Evolutionary conservation across 805 yeast species (phyloP).

Genomic region (Myxozyma monticola): DNA sequence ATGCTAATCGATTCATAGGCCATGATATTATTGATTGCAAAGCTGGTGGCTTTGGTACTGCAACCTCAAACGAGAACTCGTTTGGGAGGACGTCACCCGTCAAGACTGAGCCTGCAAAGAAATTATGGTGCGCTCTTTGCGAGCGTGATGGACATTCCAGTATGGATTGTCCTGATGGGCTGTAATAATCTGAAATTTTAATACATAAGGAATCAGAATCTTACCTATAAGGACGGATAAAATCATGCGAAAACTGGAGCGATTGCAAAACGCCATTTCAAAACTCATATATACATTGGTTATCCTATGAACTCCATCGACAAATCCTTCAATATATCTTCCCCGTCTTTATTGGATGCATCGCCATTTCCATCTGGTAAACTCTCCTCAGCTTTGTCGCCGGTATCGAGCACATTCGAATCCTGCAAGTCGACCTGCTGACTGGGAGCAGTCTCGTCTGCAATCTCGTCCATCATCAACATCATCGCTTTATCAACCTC

Average conservation of each 20-base stretch:
- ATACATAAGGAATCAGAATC: too few species aligned
- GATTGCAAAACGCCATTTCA: too few species aligned
- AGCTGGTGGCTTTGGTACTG: conserved; percentile 6
- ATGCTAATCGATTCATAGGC: conserved; percentile 1
- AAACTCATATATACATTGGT: too few species aligned
- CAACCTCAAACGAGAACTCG: background rate
- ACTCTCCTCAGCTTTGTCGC: too few species aligned
- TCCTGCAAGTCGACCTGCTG: background rate
- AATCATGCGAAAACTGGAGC: too few species aligned
- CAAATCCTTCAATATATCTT: background rate
- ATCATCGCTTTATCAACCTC: background rate
- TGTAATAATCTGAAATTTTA: too few species aligned
- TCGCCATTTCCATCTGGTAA: too few species aligned
- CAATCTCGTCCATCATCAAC: conserved; percentile 4
- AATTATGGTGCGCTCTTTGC: conserved; percentile 89
- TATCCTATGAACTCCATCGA: background rate
- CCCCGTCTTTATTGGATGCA: too few species aligned
- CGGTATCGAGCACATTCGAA: background rate
- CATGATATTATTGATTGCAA: conserved; percentile 27
- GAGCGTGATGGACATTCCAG: conserved; percentile 88
- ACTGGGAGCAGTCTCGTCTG: background rate
- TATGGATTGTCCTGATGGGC: conserved; percentile 73
- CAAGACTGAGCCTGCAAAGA: conserved; percentile 57
- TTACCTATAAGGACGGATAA: too few species aligned
- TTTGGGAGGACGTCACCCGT: background rate